Evolutionary conservation across 192 early-diverging fungal species (phyloP).

Genomic region (Linnemannia zychae): DNA sequence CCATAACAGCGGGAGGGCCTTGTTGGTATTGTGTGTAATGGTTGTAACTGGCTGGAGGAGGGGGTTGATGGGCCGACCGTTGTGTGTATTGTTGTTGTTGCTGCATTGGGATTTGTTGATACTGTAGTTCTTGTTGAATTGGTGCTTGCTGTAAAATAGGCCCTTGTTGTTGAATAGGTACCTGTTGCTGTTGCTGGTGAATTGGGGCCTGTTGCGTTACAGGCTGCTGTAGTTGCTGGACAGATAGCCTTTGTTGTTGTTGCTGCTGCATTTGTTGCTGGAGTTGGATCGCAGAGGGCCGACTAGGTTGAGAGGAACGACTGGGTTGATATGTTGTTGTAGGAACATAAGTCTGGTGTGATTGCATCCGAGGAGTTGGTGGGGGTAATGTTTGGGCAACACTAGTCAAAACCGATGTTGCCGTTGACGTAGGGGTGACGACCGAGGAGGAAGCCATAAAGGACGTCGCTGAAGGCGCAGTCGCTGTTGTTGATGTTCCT

Average conservation of each 20-base stretch:
- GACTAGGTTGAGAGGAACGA: background rate
- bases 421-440: background rate
- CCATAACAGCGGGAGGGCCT: conserved; percentile 10
- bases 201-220: too few relatives aligned
- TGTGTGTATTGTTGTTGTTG: conserved; percentile 18
- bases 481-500: background rate
- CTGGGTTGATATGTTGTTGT: background rate
- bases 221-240: conserved; percentile 5
- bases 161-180: background rate
- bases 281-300: background rate
- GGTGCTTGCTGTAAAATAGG: background rate
- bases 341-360: background rate
- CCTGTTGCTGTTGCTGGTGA: background rate
- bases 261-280: conserved; percentile 7
- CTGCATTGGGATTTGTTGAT: conserved; percentile 6
- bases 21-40: conserved; percentile 39
- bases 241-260: background rate
- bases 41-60: conserved; percentile 29
- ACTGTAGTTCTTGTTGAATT: conserved; percentile 12
- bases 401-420: background rate
- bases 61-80: background rate
- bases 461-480: background rate
- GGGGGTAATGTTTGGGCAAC: background rate
- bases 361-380: background rate
- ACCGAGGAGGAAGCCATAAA: background rate